Evolutionary conservation across 148 eudicot genomes (phyloP), one percentile per base, ranked within the genome.

Genomic region (Rhododendron ovatum): DNA sequence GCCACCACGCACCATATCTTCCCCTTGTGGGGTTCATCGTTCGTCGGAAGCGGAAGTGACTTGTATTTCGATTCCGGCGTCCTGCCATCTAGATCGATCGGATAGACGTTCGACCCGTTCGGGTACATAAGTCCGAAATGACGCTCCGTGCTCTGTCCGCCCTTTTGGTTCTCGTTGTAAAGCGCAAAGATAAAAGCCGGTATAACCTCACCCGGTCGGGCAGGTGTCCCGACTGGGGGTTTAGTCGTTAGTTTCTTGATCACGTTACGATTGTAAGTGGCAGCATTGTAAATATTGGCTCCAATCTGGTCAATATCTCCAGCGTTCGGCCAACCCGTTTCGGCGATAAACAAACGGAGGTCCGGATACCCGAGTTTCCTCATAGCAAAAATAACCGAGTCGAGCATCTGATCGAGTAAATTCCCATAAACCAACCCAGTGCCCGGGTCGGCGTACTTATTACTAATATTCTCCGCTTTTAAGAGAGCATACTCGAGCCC

Each of bases 291-390:
- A 20, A 92, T 87, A 87, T 90, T 96, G 7, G 89, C 93, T 13
- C 99, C 99, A 15, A 94, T 92, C 85, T 96, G 94, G 77, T 91
- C 96, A 63, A 93, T 57, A 59, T 95, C 98, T n/a, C 98, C 93
- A 2, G 86, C 93, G 69, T 93, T 96, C 15, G 98, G 98, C 98
- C 98, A 96, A 43, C 98, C 98, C 2, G 98, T 94, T 87, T 96
- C 98, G 18, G 94, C 93, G 0, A 96, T 89, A 88, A 91, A 93
- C 1, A 96, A 65, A 26, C 94, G 91, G 30, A 91, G 81, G 82
- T 92, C 87, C 2, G 96, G 95, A 81, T 82, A 92, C 78, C 96
- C 95, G 11, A 92, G 85, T 80, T 84, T 86, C 48, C 88, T 93
- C 99, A 96, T 95, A 0, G 95, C 98, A 81, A 92, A 94, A 39